Percentiles rank a stretch among this genome's conserved stretches.
These are phyloP conservation scores for Lasiosphaeria hispida DNA, from an alignment of 495 filamentous ascomycete species.

Conservation along the genomic window DNA sequence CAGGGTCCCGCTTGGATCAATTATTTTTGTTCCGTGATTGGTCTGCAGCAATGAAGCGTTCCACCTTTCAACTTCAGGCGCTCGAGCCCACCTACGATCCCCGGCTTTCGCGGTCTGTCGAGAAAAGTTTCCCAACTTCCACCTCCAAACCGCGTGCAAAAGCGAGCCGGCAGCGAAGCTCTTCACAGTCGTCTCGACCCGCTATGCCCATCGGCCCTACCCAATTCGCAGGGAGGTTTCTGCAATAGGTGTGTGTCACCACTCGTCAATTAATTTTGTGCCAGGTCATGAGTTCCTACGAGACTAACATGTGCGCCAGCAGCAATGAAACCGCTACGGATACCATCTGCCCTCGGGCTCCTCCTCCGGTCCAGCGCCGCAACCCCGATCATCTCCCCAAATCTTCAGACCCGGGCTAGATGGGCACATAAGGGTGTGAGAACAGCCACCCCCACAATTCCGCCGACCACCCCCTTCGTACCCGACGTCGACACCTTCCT, in stretches of 20 bases:
- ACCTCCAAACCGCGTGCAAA: background rate
- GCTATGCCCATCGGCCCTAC: constrained; percentile 16
- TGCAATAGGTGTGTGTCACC: constrained; percentile 19
- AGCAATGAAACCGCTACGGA: constrained; percentile 30
- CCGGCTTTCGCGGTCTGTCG: constrained; percentile 4
- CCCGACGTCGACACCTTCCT: constrained; percentile 88
- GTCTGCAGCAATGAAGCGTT: constrained; percentile 1
- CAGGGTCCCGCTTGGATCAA: background rate
- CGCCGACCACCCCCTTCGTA: constrained; percentile 75
- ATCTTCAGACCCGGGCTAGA: constrained; percentile 30
- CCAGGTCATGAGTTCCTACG: background rate
- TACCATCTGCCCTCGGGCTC: constrained; percentile 31
- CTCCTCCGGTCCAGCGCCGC: constrained; percentile 29
- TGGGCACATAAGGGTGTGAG: constrained; percentile 31
- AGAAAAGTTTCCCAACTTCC: constrained; percentile 26
- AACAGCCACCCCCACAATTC: constrained; percentile 50
- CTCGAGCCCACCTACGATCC: constrained; percentile 13
- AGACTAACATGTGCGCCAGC: constrained; percentile 12
- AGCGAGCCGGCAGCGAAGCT: background rate
- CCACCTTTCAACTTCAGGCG: constrained; percentile 15
- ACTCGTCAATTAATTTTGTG: background rate
- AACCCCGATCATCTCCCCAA: constrained; percentile 15
- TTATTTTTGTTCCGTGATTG: background rate
- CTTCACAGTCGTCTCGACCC: constrained; percentile 10
- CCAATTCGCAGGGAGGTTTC: constrained; percentile 8